Evolutionary conservation across 352 stramenopile species (phyloP).

Genomic region (Phytophthora pini): DNA sequence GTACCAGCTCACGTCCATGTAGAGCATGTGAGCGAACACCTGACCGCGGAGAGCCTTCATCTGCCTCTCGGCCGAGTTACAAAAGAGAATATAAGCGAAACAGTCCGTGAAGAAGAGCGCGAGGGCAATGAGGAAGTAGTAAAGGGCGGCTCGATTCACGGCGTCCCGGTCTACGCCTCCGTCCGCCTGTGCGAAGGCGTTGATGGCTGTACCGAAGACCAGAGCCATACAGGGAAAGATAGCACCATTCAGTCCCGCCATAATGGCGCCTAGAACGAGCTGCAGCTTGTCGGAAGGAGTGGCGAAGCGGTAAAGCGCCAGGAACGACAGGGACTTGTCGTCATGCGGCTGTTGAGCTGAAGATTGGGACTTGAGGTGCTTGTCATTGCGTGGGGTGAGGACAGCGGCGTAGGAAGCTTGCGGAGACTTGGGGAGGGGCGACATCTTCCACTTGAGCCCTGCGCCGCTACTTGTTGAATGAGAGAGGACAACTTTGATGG

Average conservation of each 20-base stretch:
- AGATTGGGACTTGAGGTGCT: too few species aligned
- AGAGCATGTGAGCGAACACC: conserved; percentile 44
- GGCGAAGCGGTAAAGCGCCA: conserved; percentile 48
- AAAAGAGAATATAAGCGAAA: conserved; percentile 21
- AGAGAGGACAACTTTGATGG: not conserved
- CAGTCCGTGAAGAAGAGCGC: conserved; percentile 36
- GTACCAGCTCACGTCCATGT: conserved; percentile 55
- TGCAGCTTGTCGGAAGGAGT: conserved; percentile 37
- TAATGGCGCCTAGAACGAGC: conserved; percentile 36
- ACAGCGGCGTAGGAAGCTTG: not conserved
- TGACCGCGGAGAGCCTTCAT: conserved; percentile 43
- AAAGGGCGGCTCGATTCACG: conserved; percentile 37
- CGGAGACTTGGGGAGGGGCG: conserved; percentile 2
- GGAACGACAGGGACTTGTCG: conserved; percentile 15
- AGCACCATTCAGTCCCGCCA: conserved; percentile 47
- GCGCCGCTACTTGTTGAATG: conserved; percentile 9
- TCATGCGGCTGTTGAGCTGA: too few species aligned
- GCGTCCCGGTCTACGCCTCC: conserved; percentile 34
- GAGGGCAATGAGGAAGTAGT: conserved; percentile 41
- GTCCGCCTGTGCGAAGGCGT: conserved; percentile 34
- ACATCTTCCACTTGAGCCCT: conserved; percentile 9
- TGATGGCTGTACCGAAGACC: conserved; percentile 55
- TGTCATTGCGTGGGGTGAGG: not conserved
- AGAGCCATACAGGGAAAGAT: conserved; percentile 62
- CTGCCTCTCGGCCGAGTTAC: conserved; percentile 35